Evolutionary conservation across 202 grass and related monocot species (phyloP), one percentile per base, ranked within the genome.

Genomic region (Digitaria exilis): DNA sequence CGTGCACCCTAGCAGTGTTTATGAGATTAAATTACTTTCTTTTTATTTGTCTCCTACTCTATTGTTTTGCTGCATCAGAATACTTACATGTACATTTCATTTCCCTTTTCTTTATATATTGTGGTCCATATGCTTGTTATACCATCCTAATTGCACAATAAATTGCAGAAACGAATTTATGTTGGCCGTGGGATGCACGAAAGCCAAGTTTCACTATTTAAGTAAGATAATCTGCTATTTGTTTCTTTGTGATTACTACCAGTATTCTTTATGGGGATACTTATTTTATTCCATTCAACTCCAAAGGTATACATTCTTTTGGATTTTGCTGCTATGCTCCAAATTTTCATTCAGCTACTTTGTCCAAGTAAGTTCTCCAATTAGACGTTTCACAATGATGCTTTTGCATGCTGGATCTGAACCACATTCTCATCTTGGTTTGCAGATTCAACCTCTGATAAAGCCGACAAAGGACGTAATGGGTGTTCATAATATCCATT

Each of bases 151-250:
- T 78, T 65, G 8, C 58, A 59, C 28, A 65, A 65, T 77, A 49
- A 15, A 59, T 39, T 77, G 73, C 79, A 90, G 88, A 90, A 90
- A 84, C 86, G 95, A 65, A 98, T 98, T 91, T 98, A 93, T 69
- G 92, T 98, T 91, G 92, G 95, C 24, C 92, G 95, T 80, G 95
- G 92, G 46, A 98, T 98, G 95, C 95, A 98, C 77, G 95, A 95
- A 86, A 98, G 89, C 68, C 89, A 93, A 70, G 54, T 89, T 85
- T 56, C 85, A 77, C 92, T 98, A 86, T 86, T 98, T 82, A 98
- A 93, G 95, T 98, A 88, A 90, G 92, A 90, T 75, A 52, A 25
- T 41, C 35, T 89, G 24, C 68, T 57, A 49, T 69, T 80, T 29
- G n/a, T 56, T 48, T 43, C 37, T 81, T 37, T 62, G 54, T 41